These are phyloP conservation scores for Alnus rubra DNA, from an alignment of 306 rosid species.

Conservation along the genomic window DNA sequence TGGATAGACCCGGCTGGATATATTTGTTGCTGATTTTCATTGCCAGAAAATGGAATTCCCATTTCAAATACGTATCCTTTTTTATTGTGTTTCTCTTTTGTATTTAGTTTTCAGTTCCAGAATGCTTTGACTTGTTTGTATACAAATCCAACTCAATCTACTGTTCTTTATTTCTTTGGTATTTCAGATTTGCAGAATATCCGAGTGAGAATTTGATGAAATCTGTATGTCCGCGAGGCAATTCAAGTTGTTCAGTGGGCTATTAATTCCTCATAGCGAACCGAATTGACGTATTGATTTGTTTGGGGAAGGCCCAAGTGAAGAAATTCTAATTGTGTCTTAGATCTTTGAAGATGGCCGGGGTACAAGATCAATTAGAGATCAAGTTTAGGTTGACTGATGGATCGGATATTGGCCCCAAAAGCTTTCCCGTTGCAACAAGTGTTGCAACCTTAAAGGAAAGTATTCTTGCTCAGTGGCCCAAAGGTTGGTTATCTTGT, in stretches of 20 bases:
- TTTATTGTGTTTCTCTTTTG: conserved; percentile 10
- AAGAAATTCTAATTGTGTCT: conserved; percentile 24
- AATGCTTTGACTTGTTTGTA: conserved; percentile 23
- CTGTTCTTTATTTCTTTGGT: conserved; percentile 5
- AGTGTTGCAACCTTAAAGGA: conserved; percentile 75
- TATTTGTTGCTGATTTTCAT: conserved; percentile 2
- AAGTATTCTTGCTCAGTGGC: conserved; percentile 86
- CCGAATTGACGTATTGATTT: neutral
- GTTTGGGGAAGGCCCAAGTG: conserved; percentile 17
- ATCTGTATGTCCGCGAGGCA: conserved; percentile 26
- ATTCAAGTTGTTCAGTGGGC: conserved; percentile 30
- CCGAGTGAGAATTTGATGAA: conserved; percentile 20
- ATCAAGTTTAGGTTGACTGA: conserved; percentile 83
- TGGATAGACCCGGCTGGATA: neutral
- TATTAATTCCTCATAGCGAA: conserved; percentile 14
- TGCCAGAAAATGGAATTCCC: conserved; percentile 3
- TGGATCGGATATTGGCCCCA: conserved; percentile 91
- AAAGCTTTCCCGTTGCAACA: conserved; percentile 71
- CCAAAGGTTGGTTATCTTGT: conserved; percentile 62
- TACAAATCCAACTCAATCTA: conserved; percentile 12
- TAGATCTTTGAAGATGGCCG: conserved; percentile 61
- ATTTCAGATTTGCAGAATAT: conserved; percentile 35
- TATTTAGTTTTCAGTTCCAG: conserved; percentile 15
- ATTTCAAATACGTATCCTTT: neutral
- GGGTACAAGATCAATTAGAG: conserved; percentile 70